Evolutionary conservation across 192 early-diverging fungal genomes (phyloP).

Genomic region (Oehlia diaphana): DNA sequence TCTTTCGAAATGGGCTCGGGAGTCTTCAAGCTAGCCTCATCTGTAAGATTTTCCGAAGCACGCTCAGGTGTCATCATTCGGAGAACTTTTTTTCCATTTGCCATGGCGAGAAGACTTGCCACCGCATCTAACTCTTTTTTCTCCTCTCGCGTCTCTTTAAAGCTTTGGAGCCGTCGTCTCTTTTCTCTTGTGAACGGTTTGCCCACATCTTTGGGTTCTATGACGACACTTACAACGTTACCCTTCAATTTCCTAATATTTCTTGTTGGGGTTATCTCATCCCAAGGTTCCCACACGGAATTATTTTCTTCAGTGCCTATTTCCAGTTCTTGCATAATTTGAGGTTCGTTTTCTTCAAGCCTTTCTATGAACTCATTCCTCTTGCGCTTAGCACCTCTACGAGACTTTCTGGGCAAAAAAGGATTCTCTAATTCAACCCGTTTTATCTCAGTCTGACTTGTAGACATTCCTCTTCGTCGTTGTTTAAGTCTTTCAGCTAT

Average conservation of each 20-base stretch:
- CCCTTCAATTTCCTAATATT: background rate
- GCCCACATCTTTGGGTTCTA: background rate
- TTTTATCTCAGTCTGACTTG: background rate
- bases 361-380: background rate
- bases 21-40: background rate
- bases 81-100: background rate
- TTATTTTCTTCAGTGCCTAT: background rate
- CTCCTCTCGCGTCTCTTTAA: background rate
- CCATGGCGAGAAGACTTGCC: background rate
- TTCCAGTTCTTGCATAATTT: background rate
- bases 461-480: background rate
- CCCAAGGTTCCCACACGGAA: background rate
- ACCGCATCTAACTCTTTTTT: background rate
- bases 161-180: background rate
- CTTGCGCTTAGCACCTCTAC: background rate
- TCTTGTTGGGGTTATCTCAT: background rate
- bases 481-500: background rate
- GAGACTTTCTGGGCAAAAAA: background rate
- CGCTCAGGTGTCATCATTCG: background rate
- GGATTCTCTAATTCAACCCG: background rate
- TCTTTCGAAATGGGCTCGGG: background rate
- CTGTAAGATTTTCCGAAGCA: background rate
- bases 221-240: background rate
- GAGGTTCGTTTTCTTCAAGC: background rate
- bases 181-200: background rate